Base-by-base conservation (phyloP, 106 monocot species). In the Posidonia australis region DNA sequence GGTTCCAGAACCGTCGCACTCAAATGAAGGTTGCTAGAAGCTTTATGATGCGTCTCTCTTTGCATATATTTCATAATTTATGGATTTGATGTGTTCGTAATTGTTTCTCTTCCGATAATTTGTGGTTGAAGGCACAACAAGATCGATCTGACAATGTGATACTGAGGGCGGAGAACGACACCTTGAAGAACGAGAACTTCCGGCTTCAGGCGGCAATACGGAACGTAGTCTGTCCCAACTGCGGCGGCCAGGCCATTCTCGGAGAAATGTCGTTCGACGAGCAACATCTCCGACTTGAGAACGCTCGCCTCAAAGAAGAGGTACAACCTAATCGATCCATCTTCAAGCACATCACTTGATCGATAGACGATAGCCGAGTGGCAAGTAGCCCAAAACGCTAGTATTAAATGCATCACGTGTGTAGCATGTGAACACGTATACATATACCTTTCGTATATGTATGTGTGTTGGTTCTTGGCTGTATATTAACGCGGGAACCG, bases 11-110 rank as follows among this genome's bases (percentile, higher is more conserved):
- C 70, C 79, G 90, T 12, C 86, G 96, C 11, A 98, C 96, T 31
- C 96, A 98, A 66, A 87, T 98, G 87, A 98, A 98, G 87, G 93
- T 92, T n/a, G n/a, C n/a, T n/a, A n/a, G n/a, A n/a, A n/a, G n/a
- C n/a, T n/a, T n/a, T n/a, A n/a, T n/a, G n/a, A n/a, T n/a, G n/a
- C n/a, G n/a, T n/a, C n/a, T n/a, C n/a, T n/a, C n/a, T n/a, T n/a
- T n/a, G n/a, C n/a, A n/a, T n/a, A n/a, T n/a, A n/a, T n/a, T n/a
- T n/a, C n/a, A n/a, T 26, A 24, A 26, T 26, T 24, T 58, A 12
- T 26, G 26, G 57, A 7, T 26, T 12, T 58, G 59, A 60, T 60
- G n/a, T n/a, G n/a, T n/a, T n/a, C n/a, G 6, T 60, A 32, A 17
- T 60, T 2, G 25, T 64, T 46, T 20, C 42, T 46, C 6, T 4